Evolutionary conservation across 805 yeast species (phyloP), one percentile per base, ranked within the genome.

Genomic region (Metahyphopichia silvanorum): DNA sequence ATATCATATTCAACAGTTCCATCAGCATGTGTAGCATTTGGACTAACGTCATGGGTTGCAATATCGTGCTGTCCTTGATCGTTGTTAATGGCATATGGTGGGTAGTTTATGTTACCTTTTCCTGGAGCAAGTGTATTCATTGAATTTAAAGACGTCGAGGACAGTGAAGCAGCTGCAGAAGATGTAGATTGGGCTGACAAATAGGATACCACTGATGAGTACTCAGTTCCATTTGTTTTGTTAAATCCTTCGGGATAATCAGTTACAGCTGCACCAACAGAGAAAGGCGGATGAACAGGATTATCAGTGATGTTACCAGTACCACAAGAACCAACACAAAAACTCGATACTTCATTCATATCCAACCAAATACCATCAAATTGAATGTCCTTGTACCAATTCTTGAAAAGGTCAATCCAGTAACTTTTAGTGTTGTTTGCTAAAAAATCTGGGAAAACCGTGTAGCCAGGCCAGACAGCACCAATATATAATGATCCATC

Each of bases 241-340:
- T 40, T 35, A 34, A 41, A 48, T n/a, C 42, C 43, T 8, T 30
- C 25, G 11, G 53, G 53, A 33, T 39, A 48, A 3, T 25, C 24
- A 16, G 41, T 34, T 13, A 32, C 38, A 5, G 28, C 40, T 9
- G 31, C 35, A 11, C 44, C 45, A 25, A 42, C 39, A 6, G 38
- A 32, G 29, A 45, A 43, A 11, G 47, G 46, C 9, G 51, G 49
- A 4, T 36, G 34, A 5, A 36, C 53, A 18, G 53, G 53, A 34
- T 48, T 48, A 21, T 44, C 43, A 16, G 16, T 22, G 25, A 32
- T 26, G 17, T 34, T 37, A 5, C 46, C 49, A 8, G 43, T 29
- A 16, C 57, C 58, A 40, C 57, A 50, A n/a, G 57, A 49, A 5
- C 63, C 60, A 15, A 52, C 57, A 38, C 61, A 55, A 47, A 53